These are phyloP conservation scores for Aegilops tauschii DNA, from an alignment of 176 grass and related monocot species.

Conservation along the genomic window DNA sequence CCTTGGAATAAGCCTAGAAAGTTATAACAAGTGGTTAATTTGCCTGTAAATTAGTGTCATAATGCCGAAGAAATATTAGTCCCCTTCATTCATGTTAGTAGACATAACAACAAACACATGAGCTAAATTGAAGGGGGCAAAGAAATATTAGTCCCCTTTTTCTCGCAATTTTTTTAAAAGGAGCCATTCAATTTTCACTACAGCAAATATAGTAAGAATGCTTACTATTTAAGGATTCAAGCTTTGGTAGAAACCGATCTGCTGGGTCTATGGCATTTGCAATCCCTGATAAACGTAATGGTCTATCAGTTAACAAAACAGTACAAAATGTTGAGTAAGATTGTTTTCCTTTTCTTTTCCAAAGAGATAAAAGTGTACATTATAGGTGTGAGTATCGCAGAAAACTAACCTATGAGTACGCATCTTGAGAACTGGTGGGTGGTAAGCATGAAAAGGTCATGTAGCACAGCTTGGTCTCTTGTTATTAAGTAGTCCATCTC, in stretches of 20 bases:
- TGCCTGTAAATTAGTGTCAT: slow-evolving; percentile 48
- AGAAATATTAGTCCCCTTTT: no score
- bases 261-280: slow-evolving; percentile 94
- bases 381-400: background rate
- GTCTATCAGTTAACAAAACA: slow-evolving; percentile 16
- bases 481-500: slow-evolving; percentile 97
- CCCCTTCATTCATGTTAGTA: background rate
- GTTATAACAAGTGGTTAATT: slow-evolving; percentile 77
- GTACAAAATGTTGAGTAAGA: background rate
- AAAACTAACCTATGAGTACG: slow-evolving; percentile 72
- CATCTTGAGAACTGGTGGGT: slow-evolving; percentile 71
- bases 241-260: slow-evolving; percentile 86
- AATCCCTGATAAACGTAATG: slow-evolving; percentile 53
- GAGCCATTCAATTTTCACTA: background rate
- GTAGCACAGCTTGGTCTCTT: slow-evolving; percentile 72
- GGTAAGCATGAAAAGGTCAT: slow-evolving; percentile 95
- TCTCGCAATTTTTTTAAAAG: background rate
- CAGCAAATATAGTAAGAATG: background rate
- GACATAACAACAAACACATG: background rate
- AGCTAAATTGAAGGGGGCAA: background rate
- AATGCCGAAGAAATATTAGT: background rate
- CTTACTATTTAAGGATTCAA: slow-evolving; percentile 94
- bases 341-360: background rate
- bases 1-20: slow-evolving; percentile 83
- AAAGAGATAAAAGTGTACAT: background rate